Evolutionary conservation across 768 basidiomycete genomes (phyloP).

Genomic region (Suillus sp.): DNA sequence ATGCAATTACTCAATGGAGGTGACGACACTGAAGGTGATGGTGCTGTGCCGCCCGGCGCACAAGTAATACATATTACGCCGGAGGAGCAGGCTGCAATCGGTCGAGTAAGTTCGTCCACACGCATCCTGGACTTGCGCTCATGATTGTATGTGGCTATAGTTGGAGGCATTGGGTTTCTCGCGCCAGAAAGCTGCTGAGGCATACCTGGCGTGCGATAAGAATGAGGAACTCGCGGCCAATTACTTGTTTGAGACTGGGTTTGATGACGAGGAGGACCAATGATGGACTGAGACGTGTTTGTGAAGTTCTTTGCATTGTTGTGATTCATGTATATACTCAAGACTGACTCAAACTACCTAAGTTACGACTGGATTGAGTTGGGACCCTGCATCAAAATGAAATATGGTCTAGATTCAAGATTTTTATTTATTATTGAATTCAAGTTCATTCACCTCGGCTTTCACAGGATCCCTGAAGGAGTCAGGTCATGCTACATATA

Average conservation of each 20-base stretch:
- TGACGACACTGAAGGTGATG: slow-evolving; percentile 38
- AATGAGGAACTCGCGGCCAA: slow-evolving; percentile 97
- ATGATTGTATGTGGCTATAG: slow-evolving; percentile 40
- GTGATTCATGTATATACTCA: slow-evolving; percentile 11
- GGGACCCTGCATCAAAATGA: not conserved
- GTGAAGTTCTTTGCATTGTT: slow-evolving; percentile 10
- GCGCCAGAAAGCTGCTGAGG: slow-evolving; percentile 79
- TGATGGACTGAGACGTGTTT: slow-evolving; percentile 6
- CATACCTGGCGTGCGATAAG: slow-evolving; percentile 94
- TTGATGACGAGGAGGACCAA: slow-evolving; percentile 43
- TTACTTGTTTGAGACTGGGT: slow-evolving; percentile 78
- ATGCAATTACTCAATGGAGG: slow-evolving; percentile 60
- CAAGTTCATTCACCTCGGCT: not conserved
- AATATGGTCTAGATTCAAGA: not conserved
- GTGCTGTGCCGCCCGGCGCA: slow-evolving; percentile 45
- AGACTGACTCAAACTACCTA: slow-evolving; percentile 2
- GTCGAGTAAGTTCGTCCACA: slow-evolving; percentile 61
- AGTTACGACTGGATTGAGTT: slow-evolving; percentile 1
- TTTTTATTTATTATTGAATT: not conserved
- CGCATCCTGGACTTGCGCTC: not conserved
- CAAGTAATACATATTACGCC: slow-evolving; percentile 76
- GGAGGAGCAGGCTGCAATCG: slow-evolving; percentile 88
- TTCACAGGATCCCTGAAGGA: not conserved
- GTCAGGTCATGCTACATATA: not conserved
- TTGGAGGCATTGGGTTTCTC: slow-evolving; percentile 87